Conservation (phyloP, 345 rosid genomes). For the Alliaria petiolata region DNA sequence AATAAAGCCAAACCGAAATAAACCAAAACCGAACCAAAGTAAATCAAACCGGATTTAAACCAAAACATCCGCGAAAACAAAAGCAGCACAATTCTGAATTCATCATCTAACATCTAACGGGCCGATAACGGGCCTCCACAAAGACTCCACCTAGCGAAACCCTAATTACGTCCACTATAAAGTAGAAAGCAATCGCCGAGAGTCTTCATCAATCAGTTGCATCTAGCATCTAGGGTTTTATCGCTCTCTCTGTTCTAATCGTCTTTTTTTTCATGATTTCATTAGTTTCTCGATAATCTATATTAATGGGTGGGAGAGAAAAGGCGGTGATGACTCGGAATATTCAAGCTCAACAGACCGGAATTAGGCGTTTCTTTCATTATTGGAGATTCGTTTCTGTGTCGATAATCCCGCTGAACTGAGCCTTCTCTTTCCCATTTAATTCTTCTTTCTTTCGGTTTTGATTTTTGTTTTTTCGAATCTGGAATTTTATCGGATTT, state of each 20-base stretch:
- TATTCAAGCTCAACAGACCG: conserved; percentile 99
- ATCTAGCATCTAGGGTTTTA: background rate
- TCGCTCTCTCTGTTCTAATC: background rate
- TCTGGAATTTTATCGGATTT: background rate
- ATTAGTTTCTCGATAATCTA: background rate
- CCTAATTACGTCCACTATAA: conserved; percentile 3
- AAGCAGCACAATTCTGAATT: no score
- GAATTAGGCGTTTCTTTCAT: conserved; percentile 62
- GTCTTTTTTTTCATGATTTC: background rate
- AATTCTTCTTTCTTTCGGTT: no score
- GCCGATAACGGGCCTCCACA: conserved; percentile 12
- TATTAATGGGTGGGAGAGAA: background rate
- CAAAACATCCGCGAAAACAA: background rate
- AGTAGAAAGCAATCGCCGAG: background rate
- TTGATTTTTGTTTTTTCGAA: no score
- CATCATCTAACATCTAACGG: background rate
- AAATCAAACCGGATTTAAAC: background rate
- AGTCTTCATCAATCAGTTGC: background rate
- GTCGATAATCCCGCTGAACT: conserved; percentile 39
- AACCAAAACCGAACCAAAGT: background rate
- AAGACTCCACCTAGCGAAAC: background rate
- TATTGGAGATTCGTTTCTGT: conserved; percentile 33
- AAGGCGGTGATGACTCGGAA: conserved; percentile 69
- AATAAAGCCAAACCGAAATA: no score
- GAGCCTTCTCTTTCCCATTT: conserved; percentile 12